Percentiles rank a stretch among this genome's conserved stretches.
Evolutionary conservation across 2,329 filamentous ascomycete genomes (phyloP).

Genomic region (Elsinoe batatas): DNA sequence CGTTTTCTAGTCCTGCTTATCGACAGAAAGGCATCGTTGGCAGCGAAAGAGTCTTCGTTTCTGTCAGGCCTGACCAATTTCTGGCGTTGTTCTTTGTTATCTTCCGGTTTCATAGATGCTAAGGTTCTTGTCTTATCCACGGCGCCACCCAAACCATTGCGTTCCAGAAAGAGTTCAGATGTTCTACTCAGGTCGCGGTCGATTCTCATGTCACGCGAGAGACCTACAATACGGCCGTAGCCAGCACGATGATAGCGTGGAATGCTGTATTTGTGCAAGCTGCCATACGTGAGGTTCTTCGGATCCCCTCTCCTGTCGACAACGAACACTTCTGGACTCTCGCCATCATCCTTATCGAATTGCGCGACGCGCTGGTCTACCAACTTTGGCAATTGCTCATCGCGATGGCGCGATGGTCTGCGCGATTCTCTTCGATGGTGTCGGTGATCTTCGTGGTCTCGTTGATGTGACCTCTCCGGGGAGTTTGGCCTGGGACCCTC

Average conservation of each 20-base stretch:
- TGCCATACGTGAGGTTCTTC: conserved; percentile 64
- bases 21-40: conserved; percentile 1
- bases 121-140: not conserved
- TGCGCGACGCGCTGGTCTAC: not conserved
- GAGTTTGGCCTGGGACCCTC: not conserved
- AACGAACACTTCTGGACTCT: conserved; percentile 38
- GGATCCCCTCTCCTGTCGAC: conserved; percentile 68
- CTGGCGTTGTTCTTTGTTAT: not conserved
- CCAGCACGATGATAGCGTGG: conserved; percentile 63
- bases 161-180: conserved; percentile 32
- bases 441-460: not conserved
- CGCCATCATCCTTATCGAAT: not conserved
- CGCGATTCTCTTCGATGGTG: not conserved
- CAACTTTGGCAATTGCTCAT: not conserved
- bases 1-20: conserved; percentile 16
- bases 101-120: not conserved
- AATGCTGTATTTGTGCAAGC: conserved; percentile 60
- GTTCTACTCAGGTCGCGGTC: conserved; percentile 54
- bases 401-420: not conserved
- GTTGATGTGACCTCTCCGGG: not conserved
- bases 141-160: conserved; percentile 30
- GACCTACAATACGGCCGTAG: conserved; percentile 60
- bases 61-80: not conserved
- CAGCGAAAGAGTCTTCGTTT: not conserved
- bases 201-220: conserved; percentile 50